Evolutionary conservation across 164 flowering plant species (phyloP).

Genomic region (Macadamia integrifolia): DNA sequence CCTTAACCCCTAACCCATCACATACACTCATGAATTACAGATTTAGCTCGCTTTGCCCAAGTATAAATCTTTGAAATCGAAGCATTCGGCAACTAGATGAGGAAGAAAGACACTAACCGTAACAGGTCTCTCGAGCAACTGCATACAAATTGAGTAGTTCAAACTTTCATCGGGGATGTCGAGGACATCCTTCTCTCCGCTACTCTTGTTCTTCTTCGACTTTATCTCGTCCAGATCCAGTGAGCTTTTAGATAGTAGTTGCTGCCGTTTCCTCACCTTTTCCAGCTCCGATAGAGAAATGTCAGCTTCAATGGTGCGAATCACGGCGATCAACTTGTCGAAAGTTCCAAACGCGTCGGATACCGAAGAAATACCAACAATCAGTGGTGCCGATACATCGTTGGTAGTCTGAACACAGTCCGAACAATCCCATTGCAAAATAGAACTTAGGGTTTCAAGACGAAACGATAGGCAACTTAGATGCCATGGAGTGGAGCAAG

Average conservation of each 20-base stretch:
- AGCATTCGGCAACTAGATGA: too few species aligned
- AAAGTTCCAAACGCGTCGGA: constrained; percentile 8
- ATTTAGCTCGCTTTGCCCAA: too few species aligned
- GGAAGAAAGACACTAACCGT: constrained; percentile 33
- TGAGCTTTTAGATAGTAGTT: constrained; percentile 42
- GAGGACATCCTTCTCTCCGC: constrained; percentile 22
- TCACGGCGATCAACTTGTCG: constrained; percentile 44
- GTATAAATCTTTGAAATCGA: too few species aligned
- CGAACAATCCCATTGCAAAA: constrained; percentile 67
- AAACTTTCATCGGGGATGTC: constrained; percentile 40
- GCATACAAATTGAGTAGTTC: constrained; percentile 70
- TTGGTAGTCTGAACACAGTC: constrained; percentile 46
- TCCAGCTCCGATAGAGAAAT: constrained; percentile 46
- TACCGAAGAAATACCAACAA: not conserved
- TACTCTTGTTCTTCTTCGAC: constrained; percentile 8
- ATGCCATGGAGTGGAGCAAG: constrained; percentile 87
- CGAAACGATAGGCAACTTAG: constrained; percentile 43
- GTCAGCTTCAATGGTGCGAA: constrained; percentile 65
- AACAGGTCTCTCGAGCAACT: constrained; percentile 79
- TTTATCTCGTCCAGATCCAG: constrained; percentile 3
- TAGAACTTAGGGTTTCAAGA: constrained; percentile 33
- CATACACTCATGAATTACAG: too few species aligned
- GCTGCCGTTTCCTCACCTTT: constrained; percentile 77
- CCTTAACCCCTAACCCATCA: too few species aligned
- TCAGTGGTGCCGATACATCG: not conserved